These are phyloP conservation scores for Kodamaea neixiangensis DNA, from an alignment of 805 yeast species.

Conservation along the genomic window DNA sequence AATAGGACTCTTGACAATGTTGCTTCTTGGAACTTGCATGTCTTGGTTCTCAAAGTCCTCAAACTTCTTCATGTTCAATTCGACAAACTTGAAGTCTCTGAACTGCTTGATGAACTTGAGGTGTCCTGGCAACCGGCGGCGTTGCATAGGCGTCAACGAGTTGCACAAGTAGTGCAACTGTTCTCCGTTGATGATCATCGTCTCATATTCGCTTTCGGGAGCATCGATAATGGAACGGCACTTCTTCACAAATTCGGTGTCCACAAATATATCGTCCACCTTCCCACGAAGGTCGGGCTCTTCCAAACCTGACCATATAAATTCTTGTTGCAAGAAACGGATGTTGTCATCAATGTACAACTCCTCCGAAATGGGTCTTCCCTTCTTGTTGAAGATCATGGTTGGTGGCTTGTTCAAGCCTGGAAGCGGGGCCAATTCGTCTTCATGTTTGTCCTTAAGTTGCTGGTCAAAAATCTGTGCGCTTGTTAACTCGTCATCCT, in stretches of 20 bases:
- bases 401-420: not conserved
- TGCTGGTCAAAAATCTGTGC: conserved; percentile 45
- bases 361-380: conserved; percentile 22
- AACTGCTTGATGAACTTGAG: conserved; percentile 39
- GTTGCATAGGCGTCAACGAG: conserved; percentile 23
- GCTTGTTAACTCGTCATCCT: conserved; percentile 43
- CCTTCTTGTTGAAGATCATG: not conserved
- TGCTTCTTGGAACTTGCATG: conserved; percentile 8
- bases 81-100: conserved; percentile 32
- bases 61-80: conserved; percentile 32
- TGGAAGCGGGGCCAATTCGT: conserved; percentile 4
- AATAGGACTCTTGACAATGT: not conserved
- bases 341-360: conserved; percentile 34
- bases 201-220: conserved; percentile 15
- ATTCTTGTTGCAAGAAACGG: conserved; percentile 28
- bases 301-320: conserved; percentile 21
- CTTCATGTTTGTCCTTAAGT: conserved; percentile 26
- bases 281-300: conserved; percentile 9
- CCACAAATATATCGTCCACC: conserved; percentile 3
- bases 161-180: conserved; percentile 28
- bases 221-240: conserved; percentile 6
- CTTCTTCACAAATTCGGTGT: conserved; percentile 6
- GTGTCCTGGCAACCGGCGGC: conserved; percentile 32
- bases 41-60: conserved; percentile 21
- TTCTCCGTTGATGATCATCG: conserved; percentile 24